phyloP scores from a whole-genome alignment of 345 rosid genomes.

The Brassica cretica region DNA sequence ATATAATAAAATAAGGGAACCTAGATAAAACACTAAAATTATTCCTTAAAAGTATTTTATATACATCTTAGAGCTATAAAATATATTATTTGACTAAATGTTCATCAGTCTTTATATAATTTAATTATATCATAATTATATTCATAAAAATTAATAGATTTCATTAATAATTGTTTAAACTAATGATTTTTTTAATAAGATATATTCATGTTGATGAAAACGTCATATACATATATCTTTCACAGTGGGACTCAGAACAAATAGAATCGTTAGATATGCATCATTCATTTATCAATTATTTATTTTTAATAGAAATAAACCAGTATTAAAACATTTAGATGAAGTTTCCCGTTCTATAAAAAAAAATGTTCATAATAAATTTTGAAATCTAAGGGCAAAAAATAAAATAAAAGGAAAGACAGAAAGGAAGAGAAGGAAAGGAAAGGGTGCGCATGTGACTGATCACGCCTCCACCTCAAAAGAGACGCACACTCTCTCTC shows the following conservation, averaged over 20 bases:
- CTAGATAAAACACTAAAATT: slow-evolving; percentile 7
- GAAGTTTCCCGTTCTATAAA: too few relatives aligned
- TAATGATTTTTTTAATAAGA: too few relatives aligned
- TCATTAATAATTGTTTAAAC: too few relatives aligned
- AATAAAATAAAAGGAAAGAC: not conserved
- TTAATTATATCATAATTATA: too few relatives aligned
- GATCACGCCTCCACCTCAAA: slow-evolving; percentile 45
- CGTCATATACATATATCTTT: not conserved
- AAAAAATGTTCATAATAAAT: too few relatives aligned
- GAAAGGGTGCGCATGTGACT: slow-evolving; percentile 33
- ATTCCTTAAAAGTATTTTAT: not conserved
- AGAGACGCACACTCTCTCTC: slow-evolving; percentile 2
- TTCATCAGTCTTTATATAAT: not conserved
- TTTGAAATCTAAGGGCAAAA: not conserved
- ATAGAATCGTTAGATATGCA: not conserved
- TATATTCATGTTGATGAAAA: not conserved
- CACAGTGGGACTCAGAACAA: not conserved
- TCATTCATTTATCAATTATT: too few relatives aligned
- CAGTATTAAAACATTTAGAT: not conserved
- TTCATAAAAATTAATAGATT: too few relatives aligned
- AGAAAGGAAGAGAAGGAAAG: slow-evolving; percentile 15
- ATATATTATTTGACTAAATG: too few relatives aligned
- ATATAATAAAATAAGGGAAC: slow-evolving; percentile 6
- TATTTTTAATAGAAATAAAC: too few relatives aligned
- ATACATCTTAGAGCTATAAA: not conserved